These are phyloP conservation scores for Stylonectria norvegica DNA, from an alignment of 2,329 filamentous ascomycete genomes.

Conservation along the genomic window DNA sequence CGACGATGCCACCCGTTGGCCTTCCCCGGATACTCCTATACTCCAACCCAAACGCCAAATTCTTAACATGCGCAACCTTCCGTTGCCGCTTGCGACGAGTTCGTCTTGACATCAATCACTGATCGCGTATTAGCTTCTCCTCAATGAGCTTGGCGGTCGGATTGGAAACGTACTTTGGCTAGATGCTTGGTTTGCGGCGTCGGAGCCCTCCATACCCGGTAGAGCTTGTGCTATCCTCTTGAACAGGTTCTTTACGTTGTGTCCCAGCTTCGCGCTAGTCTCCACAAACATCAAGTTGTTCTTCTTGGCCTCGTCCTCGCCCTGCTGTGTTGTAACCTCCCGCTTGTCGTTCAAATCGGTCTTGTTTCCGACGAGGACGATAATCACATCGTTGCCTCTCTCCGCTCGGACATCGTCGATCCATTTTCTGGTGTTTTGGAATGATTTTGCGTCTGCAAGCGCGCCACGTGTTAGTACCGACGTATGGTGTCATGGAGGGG, in stretches of 20 bases:
- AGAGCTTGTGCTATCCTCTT: slow-evolving; percentile 97
- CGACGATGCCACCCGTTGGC: slow-evolving; percentile 19
- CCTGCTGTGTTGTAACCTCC: slow-evolving; percentile 93
- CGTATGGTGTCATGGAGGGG: slow-evolving; percentile 9
- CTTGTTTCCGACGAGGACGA: slow-evolving; percentile 98
- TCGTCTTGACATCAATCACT: slow-evolving; percentile 96
- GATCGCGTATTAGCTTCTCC: slow-evolving; percentile 15
- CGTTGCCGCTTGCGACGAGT: slow-evolving; percentile 64
- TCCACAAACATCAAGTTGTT: slow-evolving; percentile 99
- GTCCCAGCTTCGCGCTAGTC: slow-evolving; percentile 94
- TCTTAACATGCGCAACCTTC: slow-evolving; percentile 59
- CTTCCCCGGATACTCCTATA: slow-evolving; percentile 24
- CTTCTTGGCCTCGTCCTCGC: slow-evolving; percentile 97
- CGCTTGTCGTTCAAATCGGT: slow-evolving; percentile 98
- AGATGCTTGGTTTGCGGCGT: slow-evolving; percentile 67
- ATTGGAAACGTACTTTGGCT: slow-evolving; percentile 66
- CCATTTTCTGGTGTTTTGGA: slow-evolving; percentile 99
- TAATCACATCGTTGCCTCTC: slow-evolving; percentile 97
- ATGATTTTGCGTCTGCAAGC: slow-evolving; percentile 76
- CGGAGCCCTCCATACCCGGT: slow-evolving; percentile 93
- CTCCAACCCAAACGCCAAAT: slow-evolving; percentile 19
- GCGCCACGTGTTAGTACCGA: slow-evolving; percentile 17
- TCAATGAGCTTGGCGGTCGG: background rate
- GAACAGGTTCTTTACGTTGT: slow-evolving; percentile 97
- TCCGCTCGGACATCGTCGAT: slow-evolving; percentile 97